Evolutionary conservation across 2,329 filamentous ascomycete species (phyloP).

Genomic region (Triangularia verruculosa): DNA sequence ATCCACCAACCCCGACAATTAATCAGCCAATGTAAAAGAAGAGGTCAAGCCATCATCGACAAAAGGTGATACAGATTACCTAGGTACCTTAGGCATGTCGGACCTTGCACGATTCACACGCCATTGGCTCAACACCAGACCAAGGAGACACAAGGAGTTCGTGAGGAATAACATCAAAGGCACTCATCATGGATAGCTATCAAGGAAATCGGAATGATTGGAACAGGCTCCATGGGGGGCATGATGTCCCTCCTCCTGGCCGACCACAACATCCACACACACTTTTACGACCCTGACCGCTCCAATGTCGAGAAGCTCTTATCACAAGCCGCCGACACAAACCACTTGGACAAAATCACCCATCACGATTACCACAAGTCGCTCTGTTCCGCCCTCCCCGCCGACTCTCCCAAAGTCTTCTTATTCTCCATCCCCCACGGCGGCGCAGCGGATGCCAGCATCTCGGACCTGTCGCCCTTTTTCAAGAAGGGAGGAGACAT

Average conservation of each 20-base stretch:
- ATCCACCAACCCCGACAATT: background rate
- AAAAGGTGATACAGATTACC: background rate
- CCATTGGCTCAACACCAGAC: too few relatives aligned
- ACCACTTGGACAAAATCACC: conserved; percentile 32
- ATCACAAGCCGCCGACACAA: conserved; percentile 34
- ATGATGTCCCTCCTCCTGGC: conserved; percentile 52
- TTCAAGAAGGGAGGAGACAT: too few relatives aligned
- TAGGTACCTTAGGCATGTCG: too few relatives aligned
- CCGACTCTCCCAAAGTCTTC: too few relatives aligned
- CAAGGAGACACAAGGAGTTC: conserved; percentile 22
- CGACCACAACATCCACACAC: too few relatives aligned
- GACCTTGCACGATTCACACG: too few relatives aligned
- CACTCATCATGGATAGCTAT: conserved; percentile 65
- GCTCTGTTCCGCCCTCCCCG: too few relatives aligned
- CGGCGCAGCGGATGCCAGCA: too few relatives aligned
- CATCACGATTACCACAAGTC: conserved; percentile 42
- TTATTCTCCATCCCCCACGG: too few relatives aligned
- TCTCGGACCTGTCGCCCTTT: too few relatives aligned
- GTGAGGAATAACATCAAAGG: conserved; percentile 47
- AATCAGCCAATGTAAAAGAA: background rate
- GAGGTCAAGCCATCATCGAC: background rate
- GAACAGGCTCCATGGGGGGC: too few relatives aligned
- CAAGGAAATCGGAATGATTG: conserved; percentile 68
- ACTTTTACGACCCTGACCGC: too few relatives aligned
- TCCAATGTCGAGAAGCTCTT: conserved; percentile 41